Evolutionary conservation across 352 stramenopile species (phyloP).

Genomic region (Pythium insidiosum): DNA sequence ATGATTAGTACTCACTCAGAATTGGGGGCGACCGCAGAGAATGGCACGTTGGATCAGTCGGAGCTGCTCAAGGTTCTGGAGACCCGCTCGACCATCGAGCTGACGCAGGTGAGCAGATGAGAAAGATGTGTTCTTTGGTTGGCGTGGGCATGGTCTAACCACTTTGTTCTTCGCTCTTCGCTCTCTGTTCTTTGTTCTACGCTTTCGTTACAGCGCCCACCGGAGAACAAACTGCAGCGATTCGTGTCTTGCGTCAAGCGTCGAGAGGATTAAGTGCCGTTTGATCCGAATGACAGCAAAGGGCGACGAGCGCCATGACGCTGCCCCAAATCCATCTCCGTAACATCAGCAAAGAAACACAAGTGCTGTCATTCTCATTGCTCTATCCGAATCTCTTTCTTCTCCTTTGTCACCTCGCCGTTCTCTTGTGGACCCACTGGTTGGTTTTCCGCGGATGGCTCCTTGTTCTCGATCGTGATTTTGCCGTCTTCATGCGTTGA

Average conservation of each 20-base stretch:
- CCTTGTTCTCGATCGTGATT: constrained; percentile 58
- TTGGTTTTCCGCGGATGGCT: too few species aligned
- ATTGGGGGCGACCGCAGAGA: constrained; percentile 16
- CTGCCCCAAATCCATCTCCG: too few species aligned
- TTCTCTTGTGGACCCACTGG: too few species aligned
- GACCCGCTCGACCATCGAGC: constrained; percentile 44
- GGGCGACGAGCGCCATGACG: too few species aligned
- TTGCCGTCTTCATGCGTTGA: constrained; percentile 61
- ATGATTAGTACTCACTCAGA: background rate
- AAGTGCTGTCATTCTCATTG: too few species aligned
- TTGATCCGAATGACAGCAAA: too few species aligned
- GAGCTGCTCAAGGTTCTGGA: constrained; percentile 66
- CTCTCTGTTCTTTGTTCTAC: too few species aligned
- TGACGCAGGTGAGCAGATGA: constrained; percentile 27
- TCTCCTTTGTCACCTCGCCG: background rate
- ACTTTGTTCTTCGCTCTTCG: too few species aligned
- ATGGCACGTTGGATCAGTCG: constrained; percentile 53
- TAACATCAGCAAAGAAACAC: too few species aligned
- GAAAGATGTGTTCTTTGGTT: too few species aligned
- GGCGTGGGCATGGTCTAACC: constrained; percentile 1
- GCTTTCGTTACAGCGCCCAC: background rate
- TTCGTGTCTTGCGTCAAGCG: background rate
- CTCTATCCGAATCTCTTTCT: too few species aligned
- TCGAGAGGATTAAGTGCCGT: background rate
- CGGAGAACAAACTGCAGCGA: background rate